Base-by-base conservation (phyloP, 2,329 filamentous ascomycete genomes). In the Cytospora schulzeri region DNA sequence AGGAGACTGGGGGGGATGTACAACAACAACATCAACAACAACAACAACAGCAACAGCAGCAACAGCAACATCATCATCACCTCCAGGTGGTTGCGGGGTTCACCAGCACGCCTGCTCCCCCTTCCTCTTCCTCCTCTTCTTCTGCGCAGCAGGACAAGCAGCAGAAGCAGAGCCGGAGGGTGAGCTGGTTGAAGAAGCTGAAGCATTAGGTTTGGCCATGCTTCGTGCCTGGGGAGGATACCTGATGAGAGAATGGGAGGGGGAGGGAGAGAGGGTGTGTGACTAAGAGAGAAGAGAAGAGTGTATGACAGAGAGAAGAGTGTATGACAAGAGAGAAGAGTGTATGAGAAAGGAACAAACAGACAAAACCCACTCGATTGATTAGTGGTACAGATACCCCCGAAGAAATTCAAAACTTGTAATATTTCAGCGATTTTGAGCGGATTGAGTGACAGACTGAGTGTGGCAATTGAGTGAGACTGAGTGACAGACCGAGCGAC, bases 161-260 rank as follows among this genome's bases (percentile, higher is more conserved):
- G 22, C 53, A 57, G 22, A 67, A 62, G 64, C 63, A 66, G 53
- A 48, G 55, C 7, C 60, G 66, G 56, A 57, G 66, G 63, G 51
- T 63, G 57, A 67, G 66, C 60, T 67, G 66, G 66, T 62, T 67
- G 17, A 66, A 45, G 54, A 67, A 53, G 57, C 41, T 67, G 54
- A 67, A 58, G 55, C 63, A 66, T 29, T 67, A 67, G 66, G 48
- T 24, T 35, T 66, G 63, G 7, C 45, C 45, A 24, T 48, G 45
- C 45, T 58, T 28, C 51, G 35, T 62, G 54, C 8, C 9, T 12
- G 45, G 4, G 3, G 45, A 24, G 8, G n/a, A 22, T 48, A 5
- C 45, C 45, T 14, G 1, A 15, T n/a, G 17, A n/a, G 17, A n/a
- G 17, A n/a, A 2, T 38, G 38, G 6, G 5, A 24, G 45, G 14